phyloP scores from a whole-genome alignment of 352 stramenopile genomes.

The Phytophthora pistaciae region DNA sequence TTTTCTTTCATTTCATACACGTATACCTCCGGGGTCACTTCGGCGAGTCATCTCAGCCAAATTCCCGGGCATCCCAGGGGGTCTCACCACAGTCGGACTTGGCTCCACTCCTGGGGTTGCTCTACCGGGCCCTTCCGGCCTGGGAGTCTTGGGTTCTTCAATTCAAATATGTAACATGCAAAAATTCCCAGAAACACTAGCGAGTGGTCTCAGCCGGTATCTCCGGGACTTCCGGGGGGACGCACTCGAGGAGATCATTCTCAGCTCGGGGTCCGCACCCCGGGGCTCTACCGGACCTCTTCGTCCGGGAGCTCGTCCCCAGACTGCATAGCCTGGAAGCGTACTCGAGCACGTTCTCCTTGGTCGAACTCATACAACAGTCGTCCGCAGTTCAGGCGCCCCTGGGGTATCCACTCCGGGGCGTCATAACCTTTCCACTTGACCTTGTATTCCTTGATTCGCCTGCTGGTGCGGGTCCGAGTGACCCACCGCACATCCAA shows the following conservation, averaged over 20 bases:
- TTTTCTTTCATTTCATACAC: background rate
- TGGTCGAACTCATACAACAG: slow-evolving; percentile 12
- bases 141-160: background rate
- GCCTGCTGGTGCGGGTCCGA: background rate
- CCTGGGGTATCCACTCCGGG: background rate
- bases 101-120: background rate
- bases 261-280: background rate
- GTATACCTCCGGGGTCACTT: background rate
- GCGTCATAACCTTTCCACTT: slow-evolving; percentile 6
- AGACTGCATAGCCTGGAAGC: background rate
- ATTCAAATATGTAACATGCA: background rate
- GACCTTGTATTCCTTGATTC: slow-evolving; percentile 1
- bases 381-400: background rate
- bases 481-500: slow-evolving; percentile 7
- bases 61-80: background rate
- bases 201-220: background rate
- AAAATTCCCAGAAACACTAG: background rate
- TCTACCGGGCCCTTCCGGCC: background rate
- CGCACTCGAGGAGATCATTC: background rate
- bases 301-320: background rate
- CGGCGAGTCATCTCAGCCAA: background rate
- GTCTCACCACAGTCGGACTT: background rate
- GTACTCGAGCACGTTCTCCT: background rate
- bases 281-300: background rate
- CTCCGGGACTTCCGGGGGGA: background rate